phyloP scores from a whole-genome alignment of 306 rosid species.

The Delonix regia region DNA sequence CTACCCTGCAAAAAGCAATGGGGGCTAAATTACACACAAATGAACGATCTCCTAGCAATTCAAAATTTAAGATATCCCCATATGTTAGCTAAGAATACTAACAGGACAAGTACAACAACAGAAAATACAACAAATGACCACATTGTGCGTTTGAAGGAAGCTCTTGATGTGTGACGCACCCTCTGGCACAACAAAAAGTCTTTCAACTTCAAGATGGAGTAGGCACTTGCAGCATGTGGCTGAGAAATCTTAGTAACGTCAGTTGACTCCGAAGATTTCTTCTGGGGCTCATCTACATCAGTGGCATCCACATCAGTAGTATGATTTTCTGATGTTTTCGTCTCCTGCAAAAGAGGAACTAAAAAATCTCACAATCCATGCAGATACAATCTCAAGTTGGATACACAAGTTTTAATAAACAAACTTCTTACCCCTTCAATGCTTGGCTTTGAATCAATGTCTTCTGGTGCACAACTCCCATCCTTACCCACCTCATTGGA shows the following conservation, averaged over 20 bases:
- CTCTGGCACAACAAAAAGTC: slow-evolving; percentile 36
- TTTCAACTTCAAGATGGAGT: slow-evolving; percentile 15
- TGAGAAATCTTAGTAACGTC: background rate
- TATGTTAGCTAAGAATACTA: slow-evolving; percentile 49
- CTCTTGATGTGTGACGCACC: slow-evolving; percentile 28
- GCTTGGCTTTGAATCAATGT: slow-evolving; percentile 42
- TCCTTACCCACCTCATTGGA: slow-evolving; percentile 19
- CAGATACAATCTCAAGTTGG: slow-evolving; percentile 12
- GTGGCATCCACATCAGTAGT: slow-evolving; percentile 13
- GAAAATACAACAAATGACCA: slow-evolving; percentile 53
- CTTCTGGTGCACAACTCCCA: slow-evolving; percentile 36
- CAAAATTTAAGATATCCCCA: slow-evolving; percentile 52
- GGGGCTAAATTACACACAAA: slow-evolving; percentile 33
- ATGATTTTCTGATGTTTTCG: slow-evolving; percentile 41
- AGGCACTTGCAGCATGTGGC: slow-evolving; percentile 25
- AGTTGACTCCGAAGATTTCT: slow-evolving; percentile 8
- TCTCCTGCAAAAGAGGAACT: slow-evolving; percentile 53
- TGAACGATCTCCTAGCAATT: slow-evolving; percentile 36
- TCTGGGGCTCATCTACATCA: slow-evolving; percentile 33
- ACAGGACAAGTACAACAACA: slow-evolving; percentile 39
- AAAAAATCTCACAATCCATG: slow-evolving; percentile 34
- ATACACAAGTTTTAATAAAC: background rate
- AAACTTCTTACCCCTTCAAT: slow-evolving; percentile 50
- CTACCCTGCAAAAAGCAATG: slow-evolving; percentile 12
- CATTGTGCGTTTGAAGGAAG: slow-evolving; percentile 33